Evolutionary conservation across 176 grass and related monocot species (phyloP).

Genomic region (Hsuehochloa calcarea): DNA sequence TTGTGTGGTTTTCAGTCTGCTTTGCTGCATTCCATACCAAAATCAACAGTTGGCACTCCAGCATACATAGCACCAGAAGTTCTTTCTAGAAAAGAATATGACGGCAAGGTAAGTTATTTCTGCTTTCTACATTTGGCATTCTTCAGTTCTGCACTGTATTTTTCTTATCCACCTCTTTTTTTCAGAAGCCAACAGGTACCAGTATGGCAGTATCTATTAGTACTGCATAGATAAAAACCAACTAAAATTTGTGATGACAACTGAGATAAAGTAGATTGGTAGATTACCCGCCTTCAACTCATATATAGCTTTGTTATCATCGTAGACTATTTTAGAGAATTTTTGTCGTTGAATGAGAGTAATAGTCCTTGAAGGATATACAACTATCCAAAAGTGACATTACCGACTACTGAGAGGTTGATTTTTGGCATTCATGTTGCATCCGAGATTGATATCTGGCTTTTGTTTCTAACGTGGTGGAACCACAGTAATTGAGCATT

Average conservation of each 20-base stretch:
- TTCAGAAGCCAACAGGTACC: not conserved
- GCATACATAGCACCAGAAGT: conserved; percentile 97
- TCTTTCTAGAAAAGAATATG: conserved; percentile 89
- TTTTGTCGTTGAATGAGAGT: not conserved
- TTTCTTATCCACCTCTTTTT: not conserved
- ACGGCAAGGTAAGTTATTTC: conserved; percentile 64
- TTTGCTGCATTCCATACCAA: conserved; percentile 89
- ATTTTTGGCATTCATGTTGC: not conserved
- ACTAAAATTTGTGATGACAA: not conserved
- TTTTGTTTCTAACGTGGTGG: not conserved
- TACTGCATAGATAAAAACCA: not conserved
- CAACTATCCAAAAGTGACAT: not conserved
- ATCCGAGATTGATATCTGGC: not conserved
- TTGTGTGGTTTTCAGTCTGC: conserved; percentile 63
- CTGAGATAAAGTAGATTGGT: not conserved
- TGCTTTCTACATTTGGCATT: not conserved
- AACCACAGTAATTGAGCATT: not conserved
- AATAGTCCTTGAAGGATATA: not conserved
- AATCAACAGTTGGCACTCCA: conserved; percentile 96
- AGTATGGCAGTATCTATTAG: not conserved
- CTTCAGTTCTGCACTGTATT: not conserved
- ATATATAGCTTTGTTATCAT: not conserved
- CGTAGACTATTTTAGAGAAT: not conserved
- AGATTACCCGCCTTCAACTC: not conserved
- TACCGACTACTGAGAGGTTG: not conserved